Evolutionary conservation across 2,329 filamentous ascomycete species (phyloP).

Genomic region (Exutisphaerella laricina): DNA sequence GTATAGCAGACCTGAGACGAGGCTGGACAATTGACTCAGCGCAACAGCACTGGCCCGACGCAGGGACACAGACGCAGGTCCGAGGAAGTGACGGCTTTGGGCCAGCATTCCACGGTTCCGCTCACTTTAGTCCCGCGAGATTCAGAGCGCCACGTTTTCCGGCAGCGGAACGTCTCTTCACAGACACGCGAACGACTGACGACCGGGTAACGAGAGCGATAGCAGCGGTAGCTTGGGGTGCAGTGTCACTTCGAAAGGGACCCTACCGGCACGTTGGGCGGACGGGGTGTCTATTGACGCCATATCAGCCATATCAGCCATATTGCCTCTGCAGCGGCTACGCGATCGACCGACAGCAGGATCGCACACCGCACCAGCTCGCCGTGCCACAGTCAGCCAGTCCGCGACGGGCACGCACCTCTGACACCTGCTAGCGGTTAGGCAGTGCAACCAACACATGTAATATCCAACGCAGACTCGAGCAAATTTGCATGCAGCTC

Average conservation of each 20-base stretch:
- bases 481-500: constrained; percentile 7
- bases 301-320: constrained; percentile 1
- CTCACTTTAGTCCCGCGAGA: background rate
- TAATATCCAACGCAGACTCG: constrained; percentile 1
- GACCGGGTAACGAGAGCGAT: too few species aligned
- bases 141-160: background rate
- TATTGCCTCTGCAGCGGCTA: constrained; percentile 5
- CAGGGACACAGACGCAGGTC: background rate
- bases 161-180: too few species aligned
- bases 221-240: too few species aligned
- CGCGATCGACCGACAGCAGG: background rate
- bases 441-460: constrained; percentile 9
- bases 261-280: too few species aligned
- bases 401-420: constrained; percentile 3
- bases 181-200: too few species aligned
- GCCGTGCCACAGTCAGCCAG: background rate
- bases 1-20: background rate
- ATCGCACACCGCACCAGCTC: background rate
- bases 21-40: background rate
- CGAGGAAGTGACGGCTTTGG: background rate
- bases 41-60: background rate
- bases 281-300: too few species aligned
- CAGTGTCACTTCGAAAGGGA: too few species aligned
- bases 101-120: background rate
- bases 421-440: constrained; percentile 13